Base-by-base conservation (phyloP, 2,329 filamentous ascomycete genomes). In the Xylariaceae sp. region DNA sequence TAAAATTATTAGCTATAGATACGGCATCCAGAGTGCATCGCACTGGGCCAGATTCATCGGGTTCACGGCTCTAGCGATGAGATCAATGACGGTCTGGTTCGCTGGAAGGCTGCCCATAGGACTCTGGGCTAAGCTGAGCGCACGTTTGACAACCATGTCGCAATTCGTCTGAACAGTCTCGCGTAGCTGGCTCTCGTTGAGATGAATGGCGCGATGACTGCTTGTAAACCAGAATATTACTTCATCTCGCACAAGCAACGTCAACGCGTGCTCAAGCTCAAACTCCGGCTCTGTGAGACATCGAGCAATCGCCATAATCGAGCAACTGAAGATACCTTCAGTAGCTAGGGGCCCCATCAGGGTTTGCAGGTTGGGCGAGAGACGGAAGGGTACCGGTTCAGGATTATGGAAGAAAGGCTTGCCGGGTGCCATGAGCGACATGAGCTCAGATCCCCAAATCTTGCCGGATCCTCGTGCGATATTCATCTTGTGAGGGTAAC, bases 11-110 rank as follows among this genome's bases (percentile, higher is more conserved):
- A 36, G 59, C 76, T 81, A 98, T 71, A 98, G 78, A 79, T 96
- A 99, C 21, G 92, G 89, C 94, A 98, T 98, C 92, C 95, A 99
- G 67, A 99, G 78, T 56, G 93, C 87, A 80, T 99, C 95, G 69
- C 90, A 93, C 75, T 91, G 85, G 40, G 90, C 88, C 75, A 99
- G 75, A 73, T 95, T 92, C 78, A 91, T 87, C 1, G 95, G 95
- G 75, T 96, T 96, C 14, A 96, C 93, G 1, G 94, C 92, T 77
- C 89, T 89, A n/a, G 90, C 90, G 61, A 99, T 90, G 61, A 96
- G 77, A 76, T 99, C 95, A 69, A 99, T 94, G 26, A 96, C 92
- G 36, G 94, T 98, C 81, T 99, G 95, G 74, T 96, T 96, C 21
- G 94, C 94, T 6, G 95, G 95, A 66, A 99, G 77, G 70, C 92